Percentiles rank a stretch among this genome's conserved stretches.
Evolutionary conservation across 1,284 basidiomycete species (phyloP).

Genomic region (Sanghuangporus weigelae): DNA sequence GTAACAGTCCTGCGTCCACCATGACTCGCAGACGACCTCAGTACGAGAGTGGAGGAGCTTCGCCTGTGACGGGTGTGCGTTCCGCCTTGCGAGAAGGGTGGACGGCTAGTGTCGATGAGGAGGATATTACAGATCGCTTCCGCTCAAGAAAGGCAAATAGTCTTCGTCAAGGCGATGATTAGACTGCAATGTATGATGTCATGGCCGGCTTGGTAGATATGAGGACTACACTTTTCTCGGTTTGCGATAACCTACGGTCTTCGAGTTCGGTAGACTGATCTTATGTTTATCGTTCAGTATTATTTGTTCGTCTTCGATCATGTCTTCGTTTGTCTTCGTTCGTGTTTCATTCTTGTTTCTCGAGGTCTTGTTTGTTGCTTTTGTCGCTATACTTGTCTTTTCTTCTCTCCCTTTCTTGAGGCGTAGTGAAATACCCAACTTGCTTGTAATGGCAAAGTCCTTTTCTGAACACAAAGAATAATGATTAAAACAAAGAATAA

Average conservation of each 20-base stretch:
- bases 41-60: background rate
- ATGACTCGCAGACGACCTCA: background rate
- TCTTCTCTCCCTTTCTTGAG: background rate
- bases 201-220: background rate
- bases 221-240: background rate
- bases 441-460: background rate
- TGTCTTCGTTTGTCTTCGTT: background rate
- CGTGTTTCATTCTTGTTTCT: background rate
- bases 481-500: slow-evolving; percentile 3
- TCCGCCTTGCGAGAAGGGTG: slow-evolving; percentile 2
- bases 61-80: background rate
- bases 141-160: background rate
- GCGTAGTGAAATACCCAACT: background rate
- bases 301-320: background rate
- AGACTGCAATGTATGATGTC: background rate
- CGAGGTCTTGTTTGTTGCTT: background rate
- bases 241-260: background rate
- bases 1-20: background rate
- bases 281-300: slow-evolving; percentile 1
- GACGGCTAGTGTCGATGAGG: slow-evolving; percentile 1
- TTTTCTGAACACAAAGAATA: background rate
- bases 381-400: background rate
- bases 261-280: background rate
- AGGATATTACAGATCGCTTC: background rate
- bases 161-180: background rate